phyloP scores from a whole-genome alignment of 2,329 filamentous ascomycete species.

The Colletotrichum graminicola region DNA sequence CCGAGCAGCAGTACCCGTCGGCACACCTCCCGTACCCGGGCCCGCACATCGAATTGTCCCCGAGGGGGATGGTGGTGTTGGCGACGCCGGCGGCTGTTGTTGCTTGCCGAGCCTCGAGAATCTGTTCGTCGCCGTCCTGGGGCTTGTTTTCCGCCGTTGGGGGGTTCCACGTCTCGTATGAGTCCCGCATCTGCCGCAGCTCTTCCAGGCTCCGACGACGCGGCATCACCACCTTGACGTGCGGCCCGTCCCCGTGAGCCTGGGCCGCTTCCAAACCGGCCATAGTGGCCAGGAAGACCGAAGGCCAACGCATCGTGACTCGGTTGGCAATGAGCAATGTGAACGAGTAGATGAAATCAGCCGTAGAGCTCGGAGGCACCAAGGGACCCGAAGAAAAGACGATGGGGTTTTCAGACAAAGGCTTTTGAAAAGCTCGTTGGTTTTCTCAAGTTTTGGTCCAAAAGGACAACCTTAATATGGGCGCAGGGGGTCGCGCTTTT shows the following conservation, averaged over 20 bases:
- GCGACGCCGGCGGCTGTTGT: neutral
- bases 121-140: neutral
- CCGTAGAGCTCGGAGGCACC: no score
- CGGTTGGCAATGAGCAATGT: no score
- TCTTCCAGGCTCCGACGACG: conserved; percentile 10
- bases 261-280: conserved; percentile 46
- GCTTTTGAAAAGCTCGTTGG: neutral
- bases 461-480: neutral
- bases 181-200: conserved; percentile 12
- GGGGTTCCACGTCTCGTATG: conserved; percentile 46
- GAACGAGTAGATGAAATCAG: no score
- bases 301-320: conserved; percentile 46
- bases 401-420: neutral
- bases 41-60: conserved; percentile 46
- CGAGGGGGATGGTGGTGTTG: neutral
- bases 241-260: conserved; percentile 43
- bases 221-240: conserved; percentile 17
- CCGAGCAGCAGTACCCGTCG: conserved; percentile 51
- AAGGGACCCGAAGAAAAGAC: no score
- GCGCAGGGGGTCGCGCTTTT: neutral
- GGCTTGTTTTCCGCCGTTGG: conserved; percentile 43
- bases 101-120: conserved; percentile 41
- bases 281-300: conserved; percentile 45
- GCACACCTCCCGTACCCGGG: conserved; percentile 47
- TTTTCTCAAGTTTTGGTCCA: neutral